A percentile compares a stretch with the other conserved stretches of the same genome.
Evolutionary conservation across 257 asterid genomes (phyloP).

Genomic region (Hygrophila difformis): DNA sequence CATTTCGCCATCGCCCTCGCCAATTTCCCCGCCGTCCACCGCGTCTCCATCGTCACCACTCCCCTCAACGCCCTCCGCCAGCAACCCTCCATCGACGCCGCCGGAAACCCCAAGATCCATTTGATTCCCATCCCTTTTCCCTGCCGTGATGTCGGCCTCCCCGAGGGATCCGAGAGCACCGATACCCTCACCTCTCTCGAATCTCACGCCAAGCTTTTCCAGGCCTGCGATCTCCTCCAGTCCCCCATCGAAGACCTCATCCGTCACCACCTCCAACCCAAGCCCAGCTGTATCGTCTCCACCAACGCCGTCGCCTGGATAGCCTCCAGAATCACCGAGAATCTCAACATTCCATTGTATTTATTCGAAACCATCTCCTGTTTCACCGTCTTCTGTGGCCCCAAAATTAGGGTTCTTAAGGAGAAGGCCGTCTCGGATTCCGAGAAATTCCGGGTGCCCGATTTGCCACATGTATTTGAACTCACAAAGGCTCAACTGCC

Average conservation of each 20-base stretch:
- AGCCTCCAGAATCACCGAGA: slow-evolving; percentile 21
- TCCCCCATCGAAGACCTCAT: slow-evolving; percentile 29
- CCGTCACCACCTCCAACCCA: slow-evolving; percentile 22
- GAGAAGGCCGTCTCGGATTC: slow-evolving; percentile 15
- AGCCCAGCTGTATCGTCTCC: slow-evolving; percentile 45
- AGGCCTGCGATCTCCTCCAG: slow-evolving; percentile 25
- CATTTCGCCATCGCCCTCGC: slow-evolving; percentile 45
- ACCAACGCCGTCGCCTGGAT: slow-evolving; percentile 46
- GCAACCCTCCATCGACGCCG: slow-evolving; percentile 10
- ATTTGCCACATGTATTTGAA: slow-evolving; percentile 36
- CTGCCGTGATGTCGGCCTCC: slow-evolving; percentile 37
- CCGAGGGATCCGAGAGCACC: slow-evolving; percentile 52
- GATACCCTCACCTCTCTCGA: slow-evolving; percentile 32
- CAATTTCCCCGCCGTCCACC: slow-evolving; percentile 31
- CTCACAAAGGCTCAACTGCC: slow-evolving; percentile 33
- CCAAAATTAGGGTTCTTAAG: slow-evolving; percentile 4
- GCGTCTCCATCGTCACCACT: no score
- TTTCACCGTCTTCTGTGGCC: slow-evolving; percentile 34
- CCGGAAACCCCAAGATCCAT: slow-evolving; percentile 19
- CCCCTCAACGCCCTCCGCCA: slow-evolving; percentile 27
- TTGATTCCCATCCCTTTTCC: slow-evolving; percentile 40
- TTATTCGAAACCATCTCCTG: slow-evolving; percentile 51
- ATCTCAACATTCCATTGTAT: slow-evolving; percentile 33
- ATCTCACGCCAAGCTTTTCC: slow-evolving; percentile 20
- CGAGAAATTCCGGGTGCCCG: slow-evolving; percentile 26